Evolutionary conservation across 75 land plant genomes (phyloP), one percentile per base, ranked within the genome.

Genomic region (Pinus albicaulis): DNA sequence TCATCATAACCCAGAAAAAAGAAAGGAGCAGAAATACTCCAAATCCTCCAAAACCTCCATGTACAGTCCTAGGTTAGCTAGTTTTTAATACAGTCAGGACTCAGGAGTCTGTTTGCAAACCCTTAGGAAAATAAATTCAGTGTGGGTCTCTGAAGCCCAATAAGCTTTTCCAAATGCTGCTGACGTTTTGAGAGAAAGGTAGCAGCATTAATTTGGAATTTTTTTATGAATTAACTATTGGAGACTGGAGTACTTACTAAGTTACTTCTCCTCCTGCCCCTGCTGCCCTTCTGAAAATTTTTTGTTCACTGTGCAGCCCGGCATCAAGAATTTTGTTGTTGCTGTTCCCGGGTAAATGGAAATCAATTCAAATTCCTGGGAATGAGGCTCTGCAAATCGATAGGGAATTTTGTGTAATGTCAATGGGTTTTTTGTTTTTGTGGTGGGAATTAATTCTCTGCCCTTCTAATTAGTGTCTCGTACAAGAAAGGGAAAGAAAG

Each of bases 171-270:
- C 5, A 48, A 48, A 48, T 48, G 53, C 24, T 22, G 71, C 71
- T 68, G 71, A 68, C 71, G 71, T 68, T 68, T 68, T 38, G 22
- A 36, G 41, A 38, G 41, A 38, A 66, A 38, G 52, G 22, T 20
- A 22, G 13, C 2, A 22, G 13, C 2, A 41, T 64, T 64, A 31
- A 63, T 26, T 14, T 63, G 31, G 38, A 4, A 63, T 63, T 28
- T 63, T 28, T 13, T 6, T 66, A 20, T 36, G 71, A 66, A 66
- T 20, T 66, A 61, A 38, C 52, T 66, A 66, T 66, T 66, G 22
- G 44, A 34, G 31, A 31, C 31, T 31, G 31, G 31, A 31, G 31
- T 31, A 31, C 31, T 31, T 0, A 31, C 1, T n/a, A n/a, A n/a
- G 7, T 11, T 48, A 5, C 19, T 62, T 0, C 36, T 31, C 16